These are phyloP conservation scores for Nepenthes mirabilis DNA, from an alignment of 148 eudicot genomes.

Conservation along the genomic window DNA sequence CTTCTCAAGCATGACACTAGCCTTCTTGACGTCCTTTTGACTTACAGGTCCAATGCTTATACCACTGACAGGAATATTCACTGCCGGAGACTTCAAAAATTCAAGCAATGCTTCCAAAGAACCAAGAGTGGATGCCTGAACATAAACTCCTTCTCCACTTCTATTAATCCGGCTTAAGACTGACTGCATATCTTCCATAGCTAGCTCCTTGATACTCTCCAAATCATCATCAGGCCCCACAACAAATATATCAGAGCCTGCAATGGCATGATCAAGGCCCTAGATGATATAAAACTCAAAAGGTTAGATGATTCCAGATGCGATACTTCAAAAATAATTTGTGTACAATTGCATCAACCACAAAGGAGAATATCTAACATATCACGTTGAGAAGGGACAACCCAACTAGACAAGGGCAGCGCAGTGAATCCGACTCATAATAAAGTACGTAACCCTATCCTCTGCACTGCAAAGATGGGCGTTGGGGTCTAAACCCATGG, in stretches of 20 bases:
- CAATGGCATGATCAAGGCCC: slow-evolving; percentile 99
- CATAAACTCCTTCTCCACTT: slow-evolving; percentile 90
- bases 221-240: slow-evolving; percentile 80
- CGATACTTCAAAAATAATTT: too few species aligned
- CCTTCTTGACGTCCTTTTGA: slow-evolving; percentile 91
- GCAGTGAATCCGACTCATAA: too few species aligned
- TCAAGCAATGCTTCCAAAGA: slow-evolving; percentile 84
- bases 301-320: too few species aligned
- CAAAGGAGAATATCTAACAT: slow-evolving; percentile 1
- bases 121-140: slow-evolving; percentile 95
- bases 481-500: too few species aligned
- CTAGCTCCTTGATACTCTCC: slow-evolving; percentile 47
- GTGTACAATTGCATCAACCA: neutral
- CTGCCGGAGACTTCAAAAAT: slow-evolving; percentile 75
- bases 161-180: slow-evolving; percentile 81
- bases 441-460: too few species aligned
- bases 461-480: too few species aligned
- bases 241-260: slow-evolving; percentile 75
- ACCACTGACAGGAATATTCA: slow-evolving; percentile 86
- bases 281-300: slow-evolving; percentile 8
- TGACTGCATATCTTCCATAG: slow-evolving; percentile 76
- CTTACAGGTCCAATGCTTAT: slow-evolving; percentile 93
- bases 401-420: neutral
- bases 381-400: neutral
- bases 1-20: slow-evolving; percentile 98